These are phyloP conservation scores for Ophiostoma sp. DNA, from an alignment of 2,329 filamentous ascomycete species.

Conservation along the genomic window DNA sequence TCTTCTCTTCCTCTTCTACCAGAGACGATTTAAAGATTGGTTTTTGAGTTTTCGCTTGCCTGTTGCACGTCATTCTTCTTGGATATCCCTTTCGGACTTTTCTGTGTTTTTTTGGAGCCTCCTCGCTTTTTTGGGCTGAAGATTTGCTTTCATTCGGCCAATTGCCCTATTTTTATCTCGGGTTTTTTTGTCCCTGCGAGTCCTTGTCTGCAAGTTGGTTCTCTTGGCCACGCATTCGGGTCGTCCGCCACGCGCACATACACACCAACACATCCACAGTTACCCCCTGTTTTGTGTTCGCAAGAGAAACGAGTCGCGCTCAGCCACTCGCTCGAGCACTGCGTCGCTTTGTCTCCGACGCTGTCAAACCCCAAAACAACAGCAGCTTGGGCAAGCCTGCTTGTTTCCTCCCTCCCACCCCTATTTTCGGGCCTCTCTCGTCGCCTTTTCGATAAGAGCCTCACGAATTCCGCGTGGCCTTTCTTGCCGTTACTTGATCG, in stretches of 20 bases:
- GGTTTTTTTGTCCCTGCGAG: background rate
- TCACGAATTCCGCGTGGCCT: background rate
- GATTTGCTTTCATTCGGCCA: constrained; percentile 5
- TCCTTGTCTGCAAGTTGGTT: constrained; percentile 7
- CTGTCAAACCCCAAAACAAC: constrained; percentile 17
- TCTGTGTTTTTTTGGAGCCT: background rate
- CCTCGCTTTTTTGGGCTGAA: background rate
- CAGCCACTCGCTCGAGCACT: constrained; percentile 27
- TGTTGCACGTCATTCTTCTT: background rate
- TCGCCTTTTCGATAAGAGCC: constrained; percentile 22
- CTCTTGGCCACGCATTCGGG: constrained; percentile 22
- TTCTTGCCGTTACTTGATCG: constrained; percentile 6
- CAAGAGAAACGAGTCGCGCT: constrained; percentile 23
- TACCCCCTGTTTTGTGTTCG: constrained; percentile 15
- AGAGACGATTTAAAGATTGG: background rate
- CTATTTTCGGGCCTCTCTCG: background rate
- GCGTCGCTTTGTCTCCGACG: constrained; percentile 23
- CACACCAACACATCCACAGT: background rate
- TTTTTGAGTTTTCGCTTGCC: background rate
- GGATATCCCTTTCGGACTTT: constrained; percentile 7
- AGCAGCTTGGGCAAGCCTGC: background rate
- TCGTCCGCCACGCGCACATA: constrained; percentile 8
- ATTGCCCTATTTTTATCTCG: constrained; percentile 23
- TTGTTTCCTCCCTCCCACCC: background rate
- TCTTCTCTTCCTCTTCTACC: background rate